Conservation (phyloP, 169 alveolate genomes). For the Babesia sp. region DNA sequence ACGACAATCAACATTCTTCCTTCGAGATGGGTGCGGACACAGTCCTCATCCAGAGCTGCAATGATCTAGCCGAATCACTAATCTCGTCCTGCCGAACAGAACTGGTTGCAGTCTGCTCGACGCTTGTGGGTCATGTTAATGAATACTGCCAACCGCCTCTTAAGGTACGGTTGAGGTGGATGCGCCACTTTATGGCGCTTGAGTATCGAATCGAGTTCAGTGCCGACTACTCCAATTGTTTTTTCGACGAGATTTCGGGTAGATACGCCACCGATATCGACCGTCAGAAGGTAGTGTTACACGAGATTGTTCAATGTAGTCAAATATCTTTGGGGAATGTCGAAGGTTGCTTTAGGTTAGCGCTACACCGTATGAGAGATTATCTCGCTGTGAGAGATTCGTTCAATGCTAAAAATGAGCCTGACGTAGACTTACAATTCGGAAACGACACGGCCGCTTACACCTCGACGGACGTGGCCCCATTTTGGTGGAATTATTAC, state of each 20-base stretch:
- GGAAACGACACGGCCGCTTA: slow-evolving; percentile 4
- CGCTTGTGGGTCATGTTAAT: slow-evolving; percentile 35
- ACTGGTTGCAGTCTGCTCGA: slow-evolving; percentile 51
- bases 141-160: slow-evolving; percentile 57
- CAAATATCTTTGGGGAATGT: slow-evolving; percentile 28
- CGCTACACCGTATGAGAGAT: slow-evolving; percentile 27
- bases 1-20: neutral
- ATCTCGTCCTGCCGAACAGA: slow-evolving; percentile 12
- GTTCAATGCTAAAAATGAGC: neutral
- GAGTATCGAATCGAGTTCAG: slow-evolving; percentile 49
- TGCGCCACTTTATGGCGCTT: slow-evolving; percentile 49
- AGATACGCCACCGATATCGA: slow-evolving; percentile 21
- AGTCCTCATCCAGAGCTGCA: slow-evolving; percentile 22
- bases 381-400: neutral
- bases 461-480: slow-evolving; percentile 37
- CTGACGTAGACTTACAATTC: neutral
- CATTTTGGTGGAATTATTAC: slow-evolving; percentile 69
- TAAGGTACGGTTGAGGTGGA: slow-evolving; percentile 42
- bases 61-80: slow-evolving; percentile 39
- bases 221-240: slow-evolving; percentile 31
- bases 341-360: slow-evolving; percentile 31
- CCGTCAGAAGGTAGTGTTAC: slow-evolving; percentile 45
- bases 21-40: slow-evolving; percentile 15
- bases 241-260: slow-evolving; percentile 46
- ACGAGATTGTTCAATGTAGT: slow-evolving; percentile 60